Evolutionary conservation across 306 rosid species (phyloP).

Genomic region (Inga laurina): DNA sequence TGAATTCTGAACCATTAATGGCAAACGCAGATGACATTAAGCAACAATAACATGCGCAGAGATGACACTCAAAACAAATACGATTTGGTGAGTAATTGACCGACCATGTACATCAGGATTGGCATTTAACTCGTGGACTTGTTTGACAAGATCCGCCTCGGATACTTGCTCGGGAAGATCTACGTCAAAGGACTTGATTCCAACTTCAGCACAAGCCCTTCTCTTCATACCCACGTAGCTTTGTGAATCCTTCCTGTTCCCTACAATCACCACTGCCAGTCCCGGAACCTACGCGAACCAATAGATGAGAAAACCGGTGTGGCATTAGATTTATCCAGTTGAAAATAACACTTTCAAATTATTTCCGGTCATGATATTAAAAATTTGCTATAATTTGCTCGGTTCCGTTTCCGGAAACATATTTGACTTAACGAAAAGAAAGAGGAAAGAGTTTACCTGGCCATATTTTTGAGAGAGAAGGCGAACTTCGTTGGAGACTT

Average conservation of each 20-base stretch:
- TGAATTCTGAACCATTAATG: neutral
- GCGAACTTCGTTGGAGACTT: constrained; percentile 66
- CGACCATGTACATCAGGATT: constrained; percentile 79
- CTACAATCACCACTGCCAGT: constrained; percentile 89
- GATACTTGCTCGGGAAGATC: constrained; percentile 78
- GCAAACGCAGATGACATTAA: neutral
- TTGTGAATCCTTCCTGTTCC: constrained; percentile 81
- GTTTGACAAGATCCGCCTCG: constrained; percentile 59
- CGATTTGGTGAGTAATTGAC: constrained; percentile 9
- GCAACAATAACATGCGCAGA: neutral
- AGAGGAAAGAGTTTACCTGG: constrained; percentile 49
- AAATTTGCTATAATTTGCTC: neutral
- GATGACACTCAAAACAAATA: neutral
- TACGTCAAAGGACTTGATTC: constrained; percentile 73
- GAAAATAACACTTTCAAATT: neutral
- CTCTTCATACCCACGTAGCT: constrained; percentile 87
- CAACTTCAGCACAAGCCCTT: constrained; percentile 87
- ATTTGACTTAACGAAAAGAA: neutral
- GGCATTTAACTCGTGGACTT: constrained; percentile 67
- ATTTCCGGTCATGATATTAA: neutral
- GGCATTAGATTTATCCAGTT: neutral
- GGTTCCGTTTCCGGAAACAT: neutral
- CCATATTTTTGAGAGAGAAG: constrained; percentile 66
- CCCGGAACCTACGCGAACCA: constrained; percentile 68
- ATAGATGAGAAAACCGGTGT: neutral